Evolutionary conservation across 805 yeast species (phyloP).

Genomic region (Yamadazyma takamatsuzukensis): DNA sequence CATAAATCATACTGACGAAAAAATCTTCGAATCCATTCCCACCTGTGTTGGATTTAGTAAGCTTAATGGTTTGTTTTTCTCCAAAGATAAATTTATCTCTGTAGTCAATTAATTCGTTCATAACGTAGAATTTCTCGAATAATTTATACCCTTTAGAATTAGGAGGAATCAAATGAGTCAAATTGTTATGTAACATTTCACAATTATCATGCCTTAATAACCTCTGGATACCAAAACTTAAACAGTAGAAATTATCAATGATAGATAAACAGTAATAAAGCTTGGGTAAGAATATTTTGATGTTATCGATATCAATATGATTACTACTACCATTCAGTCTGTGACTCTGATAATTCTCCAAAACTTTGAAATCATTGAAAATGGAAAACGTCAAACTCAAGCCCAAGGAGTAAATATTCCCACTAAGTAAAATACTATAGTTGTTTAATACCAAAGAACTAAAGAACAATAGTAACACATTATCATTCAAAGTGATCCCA

Average conservation of each 20-base stretch:
- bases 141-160: constrained; percentile 8
- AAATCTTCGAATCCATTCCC: constrained; percentile 2
- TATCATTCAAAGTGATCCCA: constrained; percentile 21
- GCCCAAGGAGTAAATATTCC: constrained; percentile 57
- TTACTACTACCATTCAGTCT: constrained; percentile 19
- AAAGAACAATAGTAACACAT: constrained; percentile 24
- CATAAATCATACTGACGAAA: constrained; percentile 25
- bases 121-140: constrained; percentile 11
- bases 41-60: too few species aligned
- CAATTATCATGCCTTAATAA: constrained; percentile 7
- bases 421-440: constrained; percentile 55
- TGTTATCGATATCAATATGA: constrained; percentile 18
- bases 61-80: neutral
- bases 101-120: constrained; percentile 13
- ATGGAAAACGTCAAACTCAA: constrained; percentile 49
- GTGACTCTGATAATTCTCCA: constrained; percentile 42
- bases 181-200: constrained; percentile 10
- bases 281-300: constrained; percentile 34
- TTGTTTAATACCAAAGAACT: constrained; percentile 39
- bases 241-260: constrained; percentile 28
- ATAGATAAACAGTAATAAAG: constrained; percentile 46
- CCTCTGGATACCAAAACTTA: constrained; percentile 32
- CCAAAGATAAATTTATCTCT: constrained; percentile 13
- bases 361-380: constrained; percentile 56
- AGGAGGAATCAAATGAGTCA: constrained; percentile 15